Percentiles rank a stretch among this genome's conserved stretches.
phyloP scores from a whole-genome alignment of 1,284 basidiomycete genomes.

The Cutaneotrichosporon dermatis region DNA sequence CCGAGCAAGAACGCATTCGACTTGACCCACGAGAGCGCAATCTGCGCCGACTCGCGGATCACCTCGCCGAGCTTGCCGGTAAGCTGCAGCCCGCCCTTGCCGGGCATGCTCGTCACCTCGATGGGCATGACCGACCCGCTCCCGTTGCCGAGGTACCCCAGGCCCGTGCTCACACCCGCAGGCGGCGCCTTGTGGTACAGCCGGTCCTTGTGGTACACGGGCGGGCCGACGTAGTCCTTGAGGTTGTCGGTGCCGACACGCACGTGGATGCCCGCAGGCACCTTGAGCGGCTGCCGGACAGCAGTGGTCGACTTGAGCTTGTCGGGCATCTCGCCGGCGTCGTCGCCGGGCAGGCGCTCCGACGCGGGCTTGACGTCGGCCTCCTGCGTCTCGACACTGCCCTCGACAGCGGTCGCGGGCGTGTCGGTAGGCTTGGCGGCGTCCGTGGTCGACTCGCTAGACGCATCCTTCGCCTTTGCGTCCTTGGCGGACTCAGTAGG shows the following conservation, averaged over 20 bases:
- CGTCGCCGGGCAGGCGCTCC: constrained; percentile 43
- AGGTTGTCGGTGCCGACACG: constrained; percentile 79
- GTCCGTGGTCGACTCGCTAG: background rate
- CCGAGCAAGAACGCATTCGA: constrained; percentile 82
- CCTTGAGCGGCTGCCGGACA: constrained; percentile 70
- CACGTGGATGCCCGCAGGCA: constrained; percentile 76
- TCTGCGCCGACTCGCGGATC: constrained; percentile 91
- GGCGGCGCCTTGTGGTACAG: constrained; percentile 80
- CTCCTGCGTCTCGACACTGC: constrained; percentile 44
- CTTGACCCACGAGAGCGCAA: constrained; percentile 90
- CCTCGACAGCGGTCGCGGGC: background rate
- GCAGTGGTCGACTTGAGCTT: constrained; percentile 59
- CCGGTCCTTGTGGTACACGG: constrained; percentile 90
- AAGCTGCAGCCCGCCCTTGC: constrained; percentile 80
- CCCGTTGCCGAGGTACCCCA: constrained; percentile 94
- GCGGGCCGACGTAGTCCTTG: constrained; percentile 92
- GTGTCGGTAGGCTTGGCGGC: background rate
- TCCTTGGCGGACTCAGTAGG: too few species aligned
- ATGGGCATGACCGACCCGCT: constrained; percentile 96
- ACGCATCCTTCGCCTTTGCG: too few species aligned
- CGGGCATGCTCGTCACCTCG: constrained; percentile 91
- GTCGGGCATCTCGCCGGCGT: constrained; percentile 28
- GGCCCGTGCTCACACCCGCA: constrained; percentile 85
- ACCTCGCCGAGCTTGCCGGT: constrained; percentile 98
- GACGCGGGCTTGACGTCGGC: constrained; percentile 48